phyloP scores from a whole-genome alignment of 139 green algal genomes.

The Mesostigma viride region DNA sequence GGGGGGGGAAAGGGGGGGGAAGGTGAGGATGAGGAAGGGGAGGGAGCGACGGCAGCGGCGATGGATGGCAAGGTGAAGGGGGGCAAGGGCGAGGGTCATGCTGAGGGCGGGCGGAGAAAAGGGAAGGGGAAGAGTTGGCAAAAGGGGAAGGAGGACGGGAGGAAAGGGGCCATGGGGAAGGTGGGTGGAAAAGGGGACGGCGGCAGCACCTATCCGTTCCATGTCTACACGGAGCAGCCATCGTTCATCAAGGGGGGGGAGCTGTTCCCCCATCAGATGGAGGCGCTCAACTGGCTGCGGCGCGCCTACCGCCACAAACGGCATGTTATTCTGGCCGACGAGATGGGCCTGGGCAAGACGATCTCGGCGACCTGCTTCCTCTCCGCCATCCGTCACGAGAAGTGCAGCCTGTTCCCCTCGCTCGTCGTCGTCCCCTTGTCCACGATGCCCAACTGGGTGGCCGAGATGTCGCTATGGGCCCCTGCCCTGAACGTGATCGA shows the following conservation, averaged over 20 bases:
- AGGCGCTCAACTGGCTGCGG: background rate
- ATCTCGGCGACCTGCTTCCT: background rate
- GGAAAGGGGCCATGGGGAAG: background rate
- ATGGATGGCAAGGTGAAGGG: too few species aligned
- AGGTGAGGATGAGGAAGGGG: too few species aligned
- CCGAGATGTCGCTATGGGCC: conserved; percentile 72
- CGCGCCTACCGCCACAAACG: background rate
- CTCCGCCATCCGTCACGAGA: background rate
- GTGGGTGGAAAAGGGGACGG: background rate
- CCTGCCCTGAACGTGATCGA: conserved; percentile 52
- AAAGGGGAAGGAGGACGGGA: too few species aligned
- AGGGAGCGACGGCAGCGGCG: too few species aligned
- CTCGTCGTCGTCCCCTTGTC: conserved; percentile 69
- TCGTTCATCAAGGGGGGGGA: conserved; percentile 42
- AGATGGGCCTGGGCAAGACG: background rate
- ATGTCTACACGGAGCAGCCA: conserved; percentile 37
- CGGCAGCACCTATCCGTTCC: background rate
- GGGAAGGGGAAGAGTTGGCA: too few species aligned
- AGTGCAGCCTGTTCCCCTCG: background rate
- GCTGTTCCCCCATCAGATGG: conserved; percentile 39
- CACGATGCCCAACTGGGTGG: conserved; percentile 84
- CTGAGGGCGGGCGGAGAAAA: too few species aligned
- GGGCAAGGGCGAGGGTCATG: too few species aligned
- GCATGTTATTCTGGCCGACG: background rate
- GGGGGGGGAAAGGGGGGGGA: too few species aligned